Percentiles rank a stretch among this genome's conserved stretches.
Conservation (phyloP, 2,329 filamentous ascomycete genomes). For the Aspergillus puulaauensis region DNA sequence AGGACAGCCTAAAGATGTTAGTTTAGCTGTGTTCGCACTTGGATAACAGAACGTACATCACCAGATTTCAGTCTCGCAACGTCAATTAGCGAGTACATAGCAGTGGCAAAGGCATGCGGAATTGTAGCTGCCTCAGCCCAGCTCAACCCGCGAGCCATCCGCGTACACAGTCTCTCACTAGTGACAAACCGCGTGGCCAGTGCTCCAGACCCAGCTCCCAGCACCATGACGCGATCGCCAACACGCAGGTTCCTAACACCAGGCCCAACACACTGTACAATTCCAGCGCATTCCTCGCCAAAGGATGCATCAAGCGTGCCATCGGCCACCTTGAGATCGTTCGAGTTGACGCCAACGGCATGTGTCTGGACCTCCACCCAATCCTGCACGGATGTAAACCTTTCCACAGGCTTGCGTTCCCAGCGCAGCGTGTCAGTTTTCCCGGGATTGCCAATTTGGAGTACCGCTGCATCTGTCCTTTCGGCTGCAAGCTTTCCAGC, state of each 20-base stretch:
- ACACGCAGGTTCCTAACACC: conserved; percentile 14
- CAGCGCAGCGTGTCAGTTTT: not conserved
- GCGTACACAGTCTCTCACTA: conserved; percentile 4
- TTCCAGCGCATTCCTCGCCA: conserved; percentile 24
- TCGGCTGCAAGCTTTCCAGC: not conserved
- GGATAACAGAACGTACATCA: conserved; percentile 1
- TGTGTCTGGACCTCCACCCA: conserved; percentile 3
- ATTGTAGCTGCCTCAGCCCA: conserved; percentile 9
- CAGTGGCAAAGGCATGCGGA: conserved; percentile 4
- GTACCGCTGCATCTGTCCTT: not conserved
- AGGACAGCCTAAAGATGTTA: conserved; percentile 6
- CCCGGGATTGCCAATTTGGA: not conserved
- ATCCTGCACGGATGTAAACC: not conserved
- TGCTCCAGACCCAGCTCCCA: not conserved
- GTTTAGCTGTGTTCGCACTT: not conserved
- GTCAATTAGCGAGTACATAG: conserved; percentile 10
- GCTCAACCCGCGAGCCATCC: conserved; percentile 1
- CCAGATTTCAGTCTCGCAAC: conserved; percentile 1
- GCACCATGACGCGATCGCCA: conserved; percentile 26
- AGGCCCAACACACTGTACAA: conserved; percentile 21
- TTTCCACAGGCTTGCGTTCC: not conserved
- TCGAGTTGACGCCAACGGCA: conserved; percentile 27
- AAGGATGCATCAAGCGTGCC: conserved; percentile 14
- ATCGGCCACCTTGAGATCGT: conserved; percentile 19
- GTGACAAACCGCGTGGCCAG: not conserved